A percentile compares a stretch with the other conserved stretches of the same genome.
These are phyloP conservation scores for Globisporangium paroecandrum DNA, from an alignment of 352 stramenopile species.

Conservation along the genomic window DNA sequence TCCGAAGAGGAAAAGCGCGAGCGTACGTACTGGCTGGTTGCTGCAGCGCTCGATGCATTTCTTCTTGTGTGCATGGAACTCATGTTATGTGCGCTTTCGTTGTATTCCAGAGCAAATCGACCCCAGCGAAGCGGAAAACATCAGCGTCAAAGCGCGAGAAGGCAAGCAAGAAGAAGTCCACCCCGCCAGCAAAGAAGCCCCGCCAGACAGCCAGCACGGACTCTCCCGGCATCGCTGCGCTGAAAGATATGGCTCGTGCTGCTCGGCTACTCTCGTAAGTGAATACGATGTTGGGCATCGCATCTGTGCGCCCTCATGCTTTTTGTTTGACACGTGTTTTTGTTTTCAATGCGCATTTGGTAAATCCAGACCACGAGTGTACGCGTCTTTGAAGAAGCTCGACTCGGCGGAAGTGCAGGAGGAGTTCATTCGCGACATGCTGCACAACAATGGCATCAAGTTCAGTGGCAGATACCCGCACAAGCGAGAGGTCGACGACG, in stretches of 20 bases:
- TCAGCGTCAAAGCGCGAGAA: conserved; percentile 14
- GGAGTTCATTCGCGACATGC: conserved; percentile 48
- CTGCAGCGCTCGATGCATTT: background rate
- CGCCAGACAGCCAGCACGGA: conserved; percentile 21
- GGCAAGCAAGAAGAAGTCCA: conserved; percentile 17
- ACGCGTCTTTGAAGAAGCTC: conserved; percentile 51
- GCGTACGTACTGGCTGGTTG: conserved; percentile 20
- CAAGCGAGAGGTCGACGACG: conserved; percentile 56
- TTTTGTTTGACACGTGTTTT: background rate
- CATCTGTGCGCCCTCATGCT: background rate
- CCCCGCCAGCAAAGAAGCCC: conserved; percentile 24
- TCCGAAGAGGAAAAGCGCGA: conserved; percentile 21
- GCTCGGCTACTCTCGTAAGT: conserved; percentile 67
- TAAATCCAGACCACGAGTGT: conserved; percentile 50
- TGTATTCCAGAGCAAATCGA: conserved; percentile 5
- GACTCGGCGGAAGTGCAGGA: conserved; percentile 45
- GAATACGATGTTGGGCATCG: background rate
- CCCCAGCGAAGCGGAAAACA: conserved; percentile 5
- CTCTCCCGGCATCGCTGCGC: conserved; percentile 40
- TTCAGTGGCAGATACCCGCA: conserved; percentile 64
- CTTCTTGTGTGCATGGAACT: background rate
- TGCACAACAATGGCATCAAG: conserved; percentile 39
- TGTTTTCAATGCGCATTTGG: background rate
- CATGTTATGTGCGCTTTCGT: background rate
- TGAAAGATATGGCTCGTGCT: conserved; percentile 71